Evolutionary conservation across 176 grass and related monocot species (phyloP).

Genomic region (Echinochloa phyllopogon): DNA sequence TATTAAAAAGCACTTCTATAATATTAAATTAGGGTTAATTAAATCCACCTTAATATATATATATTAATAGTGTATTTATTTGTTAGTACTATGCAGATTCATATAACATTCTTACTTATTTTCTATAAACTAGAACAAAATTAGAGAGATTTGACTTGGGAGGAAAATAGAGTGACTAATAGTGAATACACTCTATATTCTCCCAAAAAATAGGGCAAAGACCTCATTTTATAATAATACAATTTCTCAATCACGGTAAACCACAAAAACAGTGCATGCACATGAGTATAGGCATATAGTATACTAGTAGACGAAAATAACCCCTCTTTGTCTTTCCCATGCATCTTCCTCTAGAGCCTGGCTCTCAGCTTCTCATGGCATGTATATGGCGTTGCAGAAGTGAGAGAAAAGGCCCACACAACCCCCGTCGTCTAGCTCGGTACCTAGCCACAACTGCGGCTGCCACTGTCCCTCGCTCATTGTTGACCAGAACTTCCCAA

Average conservation of each 20-base stretch:
- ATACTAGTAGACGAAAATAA: neutral
- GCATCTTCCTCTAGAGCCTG: constrained; percentile 22
- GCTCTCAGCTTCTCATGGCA: constrained; percentile 22
- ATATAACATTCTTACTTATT: too few relatives aligned
- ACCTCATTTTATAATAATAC: neutral
- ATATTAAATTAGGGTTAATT: too few relatives aligned
- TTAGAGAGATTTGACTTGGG: too few relatives aligned
- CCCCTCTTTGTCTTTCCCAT: neutral
- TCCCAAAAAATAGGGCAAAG: neutral
- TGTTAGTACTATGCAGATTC: too few relatives aligned
- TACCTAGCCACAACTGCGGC: constrained; percentile 35
- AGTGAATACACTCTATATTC: too few relatives aligned
- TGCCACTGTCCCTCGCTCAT: constrained; percentile 31
- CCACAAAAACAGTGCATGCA: neutral
- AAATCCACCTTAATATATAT: too few relatives aligned
- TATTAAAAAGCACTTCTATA: too few relatives aligned
- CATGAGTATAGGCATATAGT: neutral
- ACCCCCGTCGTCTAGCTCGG: constrained; percentile 15
- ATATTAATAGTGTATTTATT: too few relatives aligned
- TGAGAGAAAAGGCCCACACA: constrained; percentile 22
- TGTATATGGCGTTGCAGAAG: constrained; percentile 5
- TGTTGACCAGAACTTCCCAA: constrained; percentile 42
- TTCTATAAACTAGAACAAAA: too few relatives aligned
- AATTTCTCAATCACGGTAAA: neutral
- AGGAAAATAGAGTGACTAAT: too few relatives aligned